These are phyloP conservation scores for Boechera divaricarpa DNA, from an alignment of 345 rosid species.

Conservation along the genomic window DNA sequence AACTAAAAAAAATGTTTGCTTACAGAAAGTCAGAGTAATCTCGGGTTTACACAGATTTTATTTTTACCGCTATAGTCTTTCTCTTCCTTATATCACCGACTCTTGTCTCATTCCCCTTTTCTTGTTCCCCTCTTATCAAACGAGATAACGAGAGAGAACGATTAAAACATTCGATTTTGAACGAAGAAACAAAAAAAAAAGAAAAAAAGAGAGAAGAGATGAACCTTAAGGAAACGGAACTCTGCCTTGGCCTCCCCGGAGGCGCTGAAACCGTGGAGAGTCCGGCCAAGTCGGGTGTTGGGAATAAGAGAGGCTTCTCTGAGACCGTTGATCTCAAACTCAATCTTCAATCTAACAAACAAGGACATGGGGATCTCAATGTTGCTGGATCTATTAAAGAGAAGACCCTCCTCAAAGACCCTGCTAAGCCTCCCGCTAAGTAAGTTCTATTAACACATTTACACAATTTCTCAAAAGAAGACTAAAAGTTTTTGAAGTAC, in stretches of 20 bases:
- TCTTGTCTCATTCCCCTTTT: conserved; percentile 4
- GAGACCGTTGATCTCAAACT: conserved; percentile 77
- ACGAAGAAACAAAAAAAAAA: background rate
- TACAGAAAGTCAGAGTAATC: conserved; percentile 1
- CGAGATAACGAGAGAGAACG: conserved; percentile 1
- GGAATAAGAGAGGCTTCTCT: conserved; percentile 72
- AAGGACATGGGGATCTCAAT: conserved; percentile 39
- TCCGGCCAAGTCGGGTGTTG: conserved; percentile 30
- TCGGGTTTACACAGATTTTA: background rate
- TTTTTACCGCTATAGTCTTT: background rate
- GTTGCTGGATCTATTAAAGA: conserved; percentile 27
- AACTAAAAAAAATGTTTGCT: background rate
- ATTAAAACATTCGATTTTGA: background rate
- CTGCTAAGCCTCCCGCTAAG: conserved; percentile 75
- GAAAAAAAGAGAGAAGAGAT: conserved; percentile 37
- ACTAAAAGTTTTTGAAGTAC: background rate
- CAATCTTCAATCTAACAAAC: conserved; percentile 50
- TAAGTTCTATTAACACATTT: conserved; percentile 39
- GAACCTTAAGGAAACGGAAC: conserved; percentile 70
- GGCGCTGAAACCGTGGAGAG: conserved; percentile 34
- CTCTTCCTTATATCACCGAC: conserved; percentile 25
- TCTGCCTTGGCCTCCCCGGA: conserved; percentile 76
- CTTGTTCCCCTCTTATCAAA: conserved; percentile 31
- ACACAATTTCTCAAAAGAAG: background rate
- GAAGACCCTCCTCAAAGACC: conserved; percentile 42